Evolutionary conservation across 2,329 filamentous ascomycete genomes (phyloP), one percentile per base, ranked within the genome.

Genomic region (Exserohilum turcica): DNA sequence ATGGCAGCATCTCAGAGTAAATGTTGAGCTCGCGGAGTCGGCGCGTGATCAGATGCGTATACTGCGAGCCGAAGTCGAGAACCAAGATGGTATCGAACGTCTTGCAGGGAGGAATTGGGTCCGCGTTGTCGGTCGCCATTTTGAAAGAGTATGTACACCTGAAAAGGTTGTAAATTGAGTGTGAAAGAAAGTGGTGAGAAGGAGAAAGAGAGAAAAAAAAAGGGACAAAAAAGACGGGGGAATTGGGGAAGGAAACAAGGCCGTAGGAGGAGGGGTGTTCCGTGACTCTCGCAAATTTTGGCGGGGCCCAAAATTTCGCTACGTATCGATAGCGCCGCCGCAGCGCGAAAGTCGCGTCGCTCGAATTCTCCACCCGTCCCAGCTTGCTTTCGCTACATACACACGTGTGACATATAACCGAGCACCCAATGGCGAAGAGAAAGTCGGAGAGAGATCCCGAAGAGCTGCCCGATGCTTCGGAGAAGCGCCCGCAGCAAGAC

Each of bases 1-100:
- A 96, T 18, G 90, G 90, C 37, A 95, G 85, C 87, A 96, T 89
- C 79, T 96, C 92, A 57, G 86, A 86, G 80, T 90, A 96, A 73
- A 95, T 84, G 78, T 88, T 88, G 76, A 95, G 83, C 65, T 89
- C 85, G 64, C 91, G 84, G 24, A 95, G 82, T 29, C 90, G 85
- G 48, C 90, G 82, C 8, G 86, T 86, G 68, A 92, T 91, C 33
- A 92, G 79, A 74, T 92, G 88, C 35, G 85, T 86, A 68, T 87
- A 88, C 76, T 90, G 87, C 19, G 84, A 87, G 61, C 84, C 87
- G 71, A 90, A 90, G 74, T 90, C 87, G 65, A 90, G 78, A 60
- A 87, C 85, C 60, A 91, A 78, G 65, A 91, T 87, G 60, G 88
- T 90, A 79, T 88, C 81, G 73, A 83, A 82, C 61, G 77, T 74